phyloP scores from a whole-genome alignment of 2,329 filamentous ascomycete species.

The Claviceps spartinae region DNA sequence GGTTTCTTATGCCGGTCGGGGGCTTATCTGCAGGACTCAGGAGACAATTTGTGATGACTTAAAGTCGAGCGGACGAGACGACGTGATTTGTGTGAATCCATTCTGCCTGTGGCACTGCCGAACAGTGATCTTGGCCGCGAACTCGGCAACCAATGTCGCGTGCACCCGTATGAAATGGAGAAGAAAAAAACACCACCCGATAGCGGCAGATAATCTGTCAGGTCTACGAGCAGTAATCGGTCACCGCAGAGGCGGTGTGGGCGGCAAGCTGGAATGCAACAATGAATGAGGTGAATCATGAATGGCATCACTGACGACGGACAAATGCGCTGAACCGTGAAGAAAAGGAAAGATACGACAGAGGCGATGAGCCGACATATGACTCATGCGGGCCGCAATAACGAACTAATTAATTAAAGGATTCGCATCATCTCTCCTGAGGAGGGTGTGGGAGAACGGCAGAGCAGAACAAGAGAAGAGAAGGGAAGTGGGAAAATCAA shows the following conservation, averaged over 20 bases:
- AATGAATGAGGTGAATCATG: constrained; percentile 10
- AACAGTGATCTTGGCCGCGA: constrained; percentile 16
- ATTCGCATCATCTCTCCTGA: constrained; percentile 3
- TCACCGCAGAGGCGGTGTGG: constrained; percentile 4
- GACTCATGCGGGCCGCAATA: constrained; percentile 18
- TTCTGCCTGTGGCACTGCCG: not conserved
- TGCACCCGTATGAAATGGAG: not conserved
- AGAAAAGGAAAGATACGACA: not conserved
- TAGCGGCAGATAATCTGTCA: constrained; percentile 5
- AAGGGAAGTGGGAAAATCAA: constrained; percentile 7
- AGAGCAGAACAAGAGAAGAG: constrained; percentile 13
- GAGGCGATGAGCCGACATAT: constrained; percentile 10
- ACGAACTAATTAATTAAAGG: too few relatives aligned
- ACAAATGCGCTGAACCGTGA: not conserved
- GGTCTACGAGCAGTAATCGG: not conserved
- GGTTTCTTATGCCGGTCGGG: not conserved
- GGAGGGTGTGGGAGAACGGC: constrained; percentile 16
- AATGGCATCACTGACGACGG: not conserved
- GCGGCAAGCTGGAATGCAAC: constrained; percentile 21
- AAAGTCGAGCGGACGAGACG: constrained; percentile 7
- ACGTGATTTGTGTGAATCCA: not conserved
- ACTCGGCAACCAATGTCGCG: constrained; percentile 4
- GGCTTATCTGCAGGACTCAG: not conserved
- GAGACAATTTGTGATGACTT: constrained; percentile 19
- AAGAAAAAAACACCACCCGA: constrained; percentile 9